Percentiles rank a stretch among this genome's conserved stretches.
Evolutionary conservation across 2,329 filamentous ascomycete genomes (phyloP).

Genomic region (Calonectria hongkongensis): DNA sequence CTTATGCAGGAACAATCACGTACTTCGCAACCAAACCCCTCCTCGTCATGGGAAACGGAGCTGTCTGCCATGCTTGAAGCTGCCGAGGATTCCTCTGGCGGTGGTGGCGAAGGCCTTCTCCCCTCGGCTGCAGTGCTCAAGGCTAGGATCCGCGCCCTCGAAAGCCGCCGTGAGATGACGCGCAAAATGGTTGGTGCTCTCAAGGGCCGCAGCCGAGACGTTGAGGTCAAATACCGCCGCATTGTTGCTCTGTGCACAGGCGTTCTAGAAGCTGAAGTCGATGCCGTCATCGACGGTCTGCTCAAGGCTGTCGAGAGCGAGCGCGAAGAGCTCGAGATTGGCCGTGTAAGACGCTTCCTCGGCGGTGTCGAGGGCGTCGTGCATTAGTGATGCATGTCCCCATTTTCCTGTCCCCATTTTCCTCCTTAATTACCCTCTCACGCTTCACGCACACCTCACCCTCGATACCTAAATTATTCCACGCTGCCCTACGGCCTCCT

Average conservation of each 20-base stretch:
- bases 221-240: constrained; percentile 90
- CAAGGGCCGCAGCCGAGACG: constrained; percentile 85
- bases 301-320: constrained; percentile 94
- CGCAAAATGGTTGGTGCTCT: constrained; percentile 81
- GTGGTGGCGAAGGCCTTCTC: constrained; percentile 64
- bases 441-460: constrained; percentile 5
- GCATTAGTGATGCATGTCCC: constrained; percentile 57
- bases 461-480: neutral
- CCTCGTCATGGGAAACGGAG: constrained; percentile 72
- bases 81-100: constrained; percentile 61
- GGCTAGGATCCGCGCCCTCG: constrained; percentile 82
- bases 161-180: constrained; percentile 80
- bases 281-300: constrained; percentile 85
- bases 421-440: neutral
- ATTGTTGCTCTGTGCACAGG: constrained; percentile 92
- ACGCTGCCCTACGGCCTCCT: constrained; percentile 33
- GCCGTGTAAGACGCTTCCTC: constrained; percentile 85
- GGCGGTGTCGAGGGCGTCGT: constrained; percentile 83
- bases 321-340: constrained; percentile 83
- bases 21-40: constrained; percentile 66
- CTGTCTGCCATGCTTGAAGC: constrained; percentile 68
- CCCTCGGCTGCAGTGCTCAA: constrained; percentile 78
- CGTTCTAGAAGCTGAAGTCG: constrained; percentile 85
- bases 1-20: constrained; percentile 64
- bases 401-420: too few species aligned